Evolutionary conservation across 331 rosid species (phyloP).

Genomic region (Rhamnella rubrinervis): DNA sequence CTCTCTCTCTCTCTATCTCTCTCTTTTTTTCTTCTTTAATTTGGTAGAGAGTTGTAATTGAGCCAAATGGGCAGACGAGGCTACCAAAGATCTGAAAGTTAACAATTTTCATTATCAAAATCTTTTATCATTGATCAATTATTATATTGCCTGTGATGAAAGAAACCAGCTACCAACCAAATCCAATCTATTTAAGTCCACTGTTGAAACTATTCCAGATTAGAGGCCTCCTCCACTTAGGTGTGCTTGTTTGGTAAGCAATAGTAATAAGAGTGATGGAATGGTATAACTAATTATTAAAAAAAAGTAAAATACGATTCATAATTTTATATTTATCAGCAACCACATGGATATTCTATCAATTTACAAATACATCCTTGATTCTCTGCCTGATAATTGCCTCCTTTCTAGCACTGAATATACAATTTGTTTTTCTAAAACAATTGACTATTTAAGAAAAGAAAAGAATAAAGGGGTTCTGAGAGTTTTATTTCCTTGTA

Average conservation of each 20-base stretch:
- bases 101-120: not conserved
- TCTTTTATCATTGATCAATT: constrained; percentile 20
- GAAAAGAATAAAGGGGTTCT: no score
- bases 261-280: not conserved
- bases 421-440: no score
- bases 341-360: not conserved
- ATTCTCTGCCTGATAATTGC: constrained; percentile 9
- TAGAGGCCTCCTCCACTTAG: not conserved
- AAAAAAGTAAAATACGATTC: no score
- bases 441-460: no score
- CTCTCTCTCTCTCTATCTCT: not conserved
- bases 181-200: constrained; percentile 11
- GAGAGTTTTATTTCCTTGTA: no score
- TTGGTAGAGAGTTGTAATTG: not conserved
- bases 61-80: not conserved
- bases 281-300: constrained; percentile 3
- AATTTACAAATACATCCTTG: not conserved
- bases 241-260: constrained; percentile 7
- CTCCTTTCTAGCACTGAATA: not conserved
- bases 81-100: not conserved
- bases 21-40: no score
- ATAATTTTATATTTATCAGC: no score
- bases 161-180: constrained; percentile 33
- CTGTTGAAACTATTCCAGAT: not conserved
- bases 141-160: constrained; percentile 35